Conservation (phyloP, 768 basidiomycete species). For the Amanita rimosa region DNA sequence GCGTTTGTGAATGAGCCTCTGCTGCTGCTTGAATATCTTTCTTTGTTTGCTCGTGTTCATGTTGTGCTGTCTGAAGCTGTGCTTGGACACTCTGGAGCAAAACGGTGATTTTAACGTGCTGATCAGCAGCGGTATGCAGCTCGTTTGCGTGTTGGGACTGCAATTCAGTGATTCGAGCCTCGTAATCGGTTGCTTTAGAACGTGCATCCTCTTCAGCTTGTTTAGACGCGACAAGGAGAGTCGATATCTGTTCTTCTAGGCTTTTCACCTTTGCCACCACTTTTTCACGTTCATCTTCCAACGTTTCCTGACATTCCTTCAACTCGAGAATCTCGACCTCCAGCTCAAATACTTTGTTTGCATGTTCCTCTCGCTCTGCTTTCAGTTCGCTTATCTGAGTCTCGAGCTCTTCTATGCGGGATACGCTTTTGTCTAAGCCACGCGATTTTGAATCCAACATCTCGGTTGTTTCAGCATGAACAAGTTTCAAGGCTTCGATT, state of each 20-base stretch:
- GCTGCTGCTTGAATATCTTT: constrained; percentile 31
- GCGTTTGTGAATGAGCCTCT: constrained; percentile 32
- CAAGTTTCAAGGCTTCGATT: constrained; percentile 34
- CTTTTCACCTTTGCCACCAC: constrained; percentile 32
- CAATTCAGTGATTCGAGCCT: constrained; percentile 26
- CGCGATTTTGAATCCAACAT: constrained; percentile 28
- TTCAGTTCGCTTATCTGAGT: constrained; percentile 38
- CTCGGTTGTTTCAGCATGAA: constrained; percentile 37
- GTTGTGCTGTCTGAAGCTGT: constrained; percentile 32
- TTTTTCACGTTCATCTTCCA: constrained; percentile 46
- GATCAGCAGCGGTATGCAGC: constrained; percentile 30
- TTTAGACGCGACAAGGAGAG: constrained; percentile 35
- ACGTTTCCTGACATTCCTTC: constrained; percentile 55
- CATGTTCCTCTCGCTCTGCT: constrained; percentile 58
- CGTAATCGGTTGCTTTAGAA: constrained; percentile 35
- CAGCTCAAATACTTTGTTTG: constrained; percentile 64
- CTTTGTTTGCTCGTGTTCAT: constrained; percentile 37
- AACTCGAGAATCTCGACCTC: constrained; percentile 75
- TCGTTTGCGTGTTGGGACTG: constrained; percentile 33
- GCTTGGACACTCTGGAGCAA: constrained; percentile 34
- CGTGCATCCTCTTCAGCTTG: constrained; percentile 34
- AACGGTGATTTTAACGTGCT: constrained; percentile 29
- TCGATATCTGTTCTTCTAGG: constrained; percentile 43
- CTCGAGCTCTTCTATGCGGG: constrained; percentile 30
- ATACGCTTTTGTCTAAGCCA: background rate